Base-by-base conservation (phyloP, 805 yeast species). In the Teunomyces lycoperdinae region DNA sequence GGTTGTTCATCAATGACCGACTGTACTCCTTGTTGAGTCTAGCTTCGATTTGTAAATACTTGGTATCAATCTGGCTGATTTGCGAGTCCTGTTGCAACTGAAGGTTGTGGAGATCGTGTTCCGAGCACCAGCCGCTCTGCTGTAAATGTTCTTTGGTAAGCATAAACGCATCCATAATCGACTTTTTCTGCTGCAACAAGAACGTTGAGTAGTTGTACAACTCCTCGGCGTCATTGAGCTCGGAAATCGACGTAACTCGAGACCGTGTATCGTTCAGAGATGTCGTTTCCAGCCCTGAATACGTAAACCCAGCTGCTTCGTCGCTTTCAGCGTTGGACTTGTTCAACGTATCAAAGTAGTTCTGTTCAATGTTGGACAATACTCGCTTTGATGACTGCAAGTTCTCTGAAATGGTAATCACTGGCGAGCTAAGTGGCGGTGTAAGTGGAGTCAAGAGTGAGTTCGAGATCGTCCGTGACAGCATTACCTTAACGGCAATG, bases 41-140 rank as follows among this genome's bases (percentile, higher is more conserved):
- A 35, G 62, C 71, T 49, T 69, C 73, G 43, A 71, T 69, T 51
- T 70, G 68, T 17, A 63, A 47, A 33, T 72, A 56, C 48, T 66
- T 70, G 14, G 71, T 60, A 53, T 72, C 73, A 42, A 72, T 63
- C 56, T 70, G 73, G 45, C 66, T 58, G 44, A 66, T 49, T 39
- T 68, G 64, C n/a, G 66, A 50, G 47, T 67, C 74, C 47, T 66
- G 64, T 53, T 73, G 76, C 24, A 70, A 56, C 46, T 62, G 63
- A 43, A 72, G 57, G 57, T 70, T 71, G 48, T 70, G 64, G 52
- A 72, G 61, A 56, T 73, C 77, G 50, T 70, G 67, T 38, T 51
- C 57, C 2, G 74, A 70, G 52, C 76, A 71, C 77, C 77, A 73
- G 2, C 77, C 77, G 30, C 70, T 63, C 40, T 60, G 61, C 27